A percentile compares a stretch with the other conserved stretches of the same genome.
phyloP scores from a whole-genome alignment of 2,329 filamentous ascomycete genomes.

The Colletotrichum eremochloae region DNA sequence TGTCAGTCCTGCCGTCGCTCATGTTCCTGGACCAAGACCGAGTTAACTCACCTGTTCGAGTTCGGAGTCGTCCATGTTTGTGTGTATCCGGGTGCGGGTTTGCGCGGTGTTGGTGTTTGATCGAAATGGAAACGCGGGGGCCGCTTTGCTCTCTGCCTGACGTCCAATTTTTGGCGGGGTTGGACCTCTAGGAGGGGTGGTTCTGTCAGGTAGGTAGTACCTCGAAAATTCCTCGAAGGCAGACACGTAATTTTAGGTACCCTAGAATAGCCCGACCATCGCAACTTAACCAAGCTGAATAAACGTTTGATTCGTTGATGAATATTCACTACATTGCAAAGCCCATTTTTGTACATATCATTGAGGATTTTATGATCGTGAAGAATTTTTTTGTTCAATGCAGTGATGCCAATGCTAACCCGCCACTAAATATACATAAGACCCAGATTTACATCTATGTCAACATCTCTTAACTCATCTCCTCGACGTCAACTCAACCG shows the following conservation, averaged over 20 bases:
- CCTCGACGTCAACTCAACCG: conserved; percentile 53
- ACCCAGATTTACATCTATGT: background rate
- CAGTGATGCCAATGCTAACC: conserved; percentile 24
- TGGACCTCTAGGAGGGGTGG: conserved; percentile 10
- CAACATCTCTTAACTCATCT: conserved; percentile 19
- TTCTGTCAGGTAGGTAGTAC: background rate
- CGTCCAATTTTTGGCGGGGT: conserved; percentile 42
- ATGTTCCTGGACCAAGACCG: background rate
- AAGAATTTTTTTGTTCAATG: background rate
- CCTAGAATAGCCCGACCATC: background rate
- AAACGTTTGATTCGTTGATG: background rate
- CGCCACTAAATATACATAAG: conserved; percentile 18
- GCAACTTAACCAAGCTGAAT: background rate
- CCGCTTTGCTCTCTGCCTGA: conserved; percentile 29
- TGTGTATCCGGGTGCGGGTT: conserved; percentile 9
- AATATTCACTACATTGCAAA: background rate
- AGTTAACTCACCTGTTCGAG: conserved; percentile 54
- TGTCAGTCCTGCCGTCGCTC: background rate
- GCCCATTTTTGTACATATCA: background rate
- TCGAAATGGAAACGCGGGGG: conserved; percentile 35
- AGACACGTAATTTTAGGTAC: background rate
- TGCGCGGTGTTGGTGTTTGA: conserved; percentile 36
- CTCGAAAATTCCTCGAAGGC: conserved; percentile 29
- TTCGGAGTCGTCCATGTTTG: conserved; percentile 59
- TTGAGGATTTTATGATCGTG: background rate